phyloP scores from a whole-genome alignment of 345 rosid species.

The Hevea brasiliensis region DNA sequence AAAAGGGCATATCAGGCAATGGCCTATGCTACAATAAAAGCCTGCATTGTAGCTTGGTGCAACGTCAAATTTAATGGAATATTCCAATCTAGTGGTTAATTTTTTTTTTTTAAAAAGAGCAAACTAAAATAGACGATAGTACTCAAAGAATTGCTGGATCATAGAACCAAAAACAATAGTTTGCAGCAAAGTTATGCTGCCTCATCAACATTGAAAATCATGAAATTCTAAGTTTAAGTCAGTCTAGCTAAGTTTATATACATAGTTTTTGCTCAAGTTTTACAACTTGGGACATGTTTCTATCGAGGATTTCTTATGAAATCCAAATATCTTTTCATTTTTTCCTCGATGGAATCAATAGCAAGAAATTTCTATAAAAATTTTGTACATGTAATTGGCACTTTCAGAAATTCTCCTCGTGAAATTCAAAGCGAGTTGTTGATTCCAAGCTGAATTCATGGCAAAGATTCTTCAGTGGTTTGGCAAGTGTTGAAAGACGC shows the following conservation, averaged over 20 bases:
- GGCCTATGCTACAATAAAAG: background rate
- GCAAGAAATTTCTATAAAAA: background rate
- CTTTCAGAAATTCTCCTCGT: slow-evolving; percentile 76
- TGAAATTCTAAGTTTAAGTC: background rate
- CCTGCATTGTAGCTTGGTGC: too few species aligned
- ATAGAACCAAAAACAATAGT: background rate
- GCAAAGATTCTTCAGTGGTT: slow-evolving; percentile 61
- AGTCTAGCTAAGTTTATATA: background rate
- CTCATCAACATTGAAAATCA: background rate
- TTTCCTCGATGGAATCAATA: background rate
- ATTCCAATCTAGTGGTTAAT: background rate
- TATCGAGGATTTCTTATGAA: background rate
- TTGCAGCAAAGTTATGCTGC: background rate
- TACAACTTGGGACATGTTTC: background rate
- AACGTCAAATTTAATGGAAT: background rate
- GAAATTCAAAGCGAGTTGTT: slow-evolving; percentile 80
- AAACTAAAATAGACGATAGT: background rate
- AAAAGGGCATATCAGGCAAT: background rate
- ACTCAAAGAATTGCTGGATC: background rate
- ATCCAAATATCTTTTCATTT: too few species aligned
- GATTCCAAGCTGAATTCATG: slow-evolving; percentile 76
- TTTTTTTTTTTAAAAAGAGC: background rate
- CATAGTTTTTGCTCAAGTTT: too few species aligned
- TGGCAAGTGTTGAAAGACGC: slow-evolving; percentile 78
- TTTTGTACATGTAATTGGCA: background rate